These are phyloP conservation scores for Arachis stenosperma DNA, from an alignment of 306 rosid species.

Conservation along the genomic window DNA sequence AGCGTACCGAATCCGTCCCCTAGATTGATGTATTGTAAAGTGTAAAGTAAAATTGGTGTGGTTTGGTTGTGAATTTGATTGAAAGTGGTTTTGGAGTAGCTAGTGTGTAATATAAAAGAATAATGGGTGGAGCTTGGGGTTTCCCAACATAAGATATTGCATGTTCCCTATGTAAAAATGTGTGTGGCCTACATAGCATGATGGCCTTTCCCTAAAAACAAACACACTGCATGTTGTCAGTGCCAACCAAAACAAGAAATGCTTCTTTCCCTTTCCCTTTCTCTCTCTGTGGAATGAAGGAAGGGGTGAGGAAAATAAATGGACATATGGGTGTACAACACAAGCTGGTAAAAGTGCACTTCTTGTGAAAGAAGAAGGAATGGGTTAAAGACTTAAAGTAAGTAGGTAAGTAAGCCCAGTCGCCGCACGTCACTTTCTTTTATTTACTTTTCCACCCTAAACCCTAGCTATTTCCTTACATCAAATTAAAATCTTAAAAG, in stretches of 20 bases:
- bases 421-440: constrained; percentile 57
- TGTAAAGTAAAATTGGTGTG: background rate
- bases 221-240: constrained; percentile 37
- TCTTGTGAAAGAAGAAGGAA: constrained; percentile 58
- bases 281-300: constrained; percentile 13
- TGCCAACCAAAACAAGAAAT: constrained; percentile 43
- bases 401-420: constrained; percentile 17
- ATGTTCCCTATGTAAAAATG: constrained; percentile 48
- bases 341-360: constrained; percentile 40
- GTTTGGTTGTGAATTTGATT: background rate
- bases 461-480: too few species aligned
- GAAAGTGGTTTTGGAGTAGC: constrained; percentile 30
- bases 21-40: background rate
- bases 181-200: constrained; percentile 43
- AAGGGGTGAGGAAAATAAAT: constrained; percentile 22
- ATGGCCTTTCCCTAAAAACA: constrained; percentile 47
- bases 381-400: constrained; percentile 53
- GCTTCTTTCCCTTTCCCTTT: background rate
- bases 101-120: background rate
- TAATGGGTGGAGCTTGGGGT: background rate
- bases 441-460: background rate
- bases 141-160: constrained; percentile 49
- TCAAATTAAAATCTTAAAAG: too few species aligned
- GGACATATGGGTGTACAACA: constrained; percentile 40
- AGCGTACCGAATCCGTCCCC: too few species aligned